Conservation (phyloP, 129 eudicot species). For the Scalesia atractyloides region DNA sequence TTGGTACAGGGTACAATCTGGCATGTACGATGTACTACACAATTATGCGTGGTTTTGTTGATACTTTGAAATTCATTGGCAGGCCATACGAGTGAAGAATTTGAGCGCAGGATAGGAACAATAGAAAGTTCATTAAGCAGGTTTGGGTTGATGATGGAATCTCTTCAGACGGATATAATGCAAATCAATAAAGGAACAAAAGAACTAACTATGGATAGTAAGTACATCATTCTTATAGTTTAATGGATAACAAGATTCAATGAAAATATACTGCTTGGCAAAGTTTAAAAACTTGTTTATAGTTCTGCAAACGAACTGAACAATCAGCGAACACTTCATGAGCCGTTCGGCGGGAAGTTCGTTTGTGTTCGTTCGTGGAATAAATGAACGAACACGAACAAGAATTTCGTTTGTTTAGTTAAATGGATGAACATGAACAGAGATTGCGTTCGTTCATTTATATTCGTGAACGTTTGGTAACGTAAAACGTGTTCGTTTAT, state of each 20-base stretch:
- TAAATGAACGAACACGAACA: too few relatives aligned
- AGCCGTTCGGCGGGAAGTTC: too few relatives aligned
- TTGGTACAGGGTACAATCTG: background rate
- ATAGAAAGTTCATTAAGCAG: slow-evolving; percentile 80
- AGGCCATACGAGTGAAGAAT: slow-evolving; percentile 82
- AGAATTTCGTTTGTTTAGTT: too few relatives aligned
- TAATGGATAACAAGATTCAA: slow-evolving; percentile 10
- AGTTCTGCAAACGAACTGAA: too few relatives aligned
- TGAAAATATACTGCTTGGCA: slow-evolving; percentile 3
- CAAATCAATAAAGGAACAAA: slow-evolving; percentile 84
- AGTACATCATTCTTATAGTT: slow-evolving; percentile 38
- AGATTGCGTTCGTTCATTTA: too few relatives aligned
- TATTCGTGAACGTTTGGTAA: too few relatives aligned
- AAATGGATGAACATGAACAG: too few relatives aligned
- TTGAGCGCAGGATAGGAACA: slow-evolving; percentile 74
- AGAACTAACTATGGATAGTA: slow-evolving; percentile 72
- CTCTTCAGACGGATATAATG: slow-evolving; percentile 89
- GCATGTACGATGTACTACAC: slow-evolving; percentile 5
- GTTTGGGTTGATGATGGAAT: slow-evolving; percentile 79
- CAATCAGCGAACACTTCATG: too few relatives aligned
- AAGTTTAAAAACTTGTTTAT: background rate
- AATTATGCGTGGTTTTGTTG: slow-evolving; percentile 20
- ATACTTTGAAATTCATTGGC: slow-evolving; percentile 36
- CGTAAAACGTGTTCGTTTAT: too few relatives aligned
- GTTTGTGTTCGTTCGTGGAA: too few relatives aligned